These are phyloP conservation scores for Xanthoconium purpureum DNA, from an alignment of 768 basidiomycete species.

Conservation along the genomic window DNA sequence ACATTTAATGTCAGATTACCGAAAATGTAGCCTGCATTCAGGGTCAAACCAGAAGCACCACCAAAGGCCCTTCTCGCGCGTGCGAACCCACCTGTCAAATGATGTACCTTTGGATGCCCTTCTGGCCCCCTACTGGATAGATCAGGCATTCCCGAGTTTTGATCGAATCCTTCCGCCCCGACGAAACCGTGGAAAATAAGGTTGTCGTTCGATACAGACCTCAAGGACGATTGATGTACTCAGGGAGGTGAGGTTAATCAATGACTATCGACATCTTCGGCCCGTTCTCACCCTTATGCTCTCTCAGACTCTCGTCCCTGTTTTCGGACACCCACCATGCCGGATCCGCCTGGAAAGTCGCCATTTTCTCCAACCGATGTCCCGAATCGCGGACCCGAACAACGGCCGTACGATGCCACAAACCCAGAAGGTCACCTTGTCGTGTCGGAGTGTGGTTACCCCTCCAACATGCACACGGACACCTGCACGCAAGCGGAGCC, in stretches of 20 bases:
- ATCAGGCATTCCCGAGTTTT: not conserved
- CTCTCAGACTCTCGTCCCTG: not conserved
- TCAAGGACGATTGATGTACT: constrained; percentile 1
- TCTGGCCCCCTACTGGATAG: not conserved
- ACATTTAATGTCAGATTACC: not conserved
- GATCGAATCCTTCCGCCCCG: not conserved
- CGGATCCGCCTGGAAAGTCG: not conserved
- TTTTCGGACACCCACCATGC: not conserved
- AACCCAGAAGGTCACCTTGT: constrained; percentile 5
- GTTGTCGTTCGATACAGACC: not conserved
- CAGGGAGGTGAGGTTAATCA: constrained; percentile 2
- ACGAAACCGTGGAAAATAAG: constrained; percentile 4
- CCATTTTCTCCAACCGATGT: not conserved
- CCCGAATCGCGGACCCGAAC: not conserved
- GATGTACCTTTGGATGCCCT: not conserved
- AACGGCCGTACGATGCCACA: constrained; percentile 2
- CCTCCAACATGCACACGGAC: not conserved
- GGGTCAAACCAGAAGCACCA: not conserved
- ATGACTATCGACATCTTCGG: not conserved
- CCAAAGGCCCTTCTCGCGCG: not conserved
- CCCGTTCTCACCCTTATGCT: not conserved
- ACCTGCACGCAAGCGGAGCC: constrained; percentile 1
- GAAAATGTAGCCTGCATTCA: not conserved
- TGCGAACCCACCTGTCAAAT: not conserved
- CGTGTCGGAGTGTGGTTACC: constrained; percentile 2